A percentile compares a stretch with the other conserved stretches of the same genome.
phyloP scores from a whole-genome alignment of 2,329 filamentous ascomycete genomes.

The Neofusicoccum parvum region DNA sequence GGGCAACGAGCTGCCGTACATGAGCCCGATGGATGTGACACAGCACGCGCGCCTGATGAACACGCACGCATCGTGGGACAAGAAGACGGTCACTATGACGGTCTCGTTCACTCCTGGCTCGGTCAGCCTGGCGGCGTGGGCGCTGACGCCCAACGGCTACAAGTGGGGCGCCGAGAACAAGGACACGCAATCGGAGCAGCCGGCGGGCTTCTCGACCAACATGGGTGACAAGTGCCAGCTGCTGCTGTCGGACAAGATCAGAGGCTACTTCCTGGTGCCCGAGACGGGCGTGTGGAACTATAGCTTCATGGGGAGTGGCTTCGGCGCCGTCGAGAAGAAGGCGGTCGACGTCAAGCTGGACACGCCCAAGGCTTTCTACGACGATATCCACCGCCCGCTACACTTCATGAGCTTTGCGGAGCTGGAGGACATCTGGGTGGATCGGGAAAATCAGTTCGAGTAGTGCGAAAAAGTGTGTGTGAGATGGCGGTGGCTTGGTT shows the following conservation, averaged over 20 bases:
- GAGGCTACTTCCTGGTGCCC: slow-evolving; percentile 94
- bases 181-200: slow-evolving; percentile 88
- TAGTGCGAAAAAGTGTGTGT: slow-evolving; percentile 41
- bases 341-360: slow-evolving; percentile 90
- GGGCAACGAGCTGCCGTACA: slow-evolving; percentile 93
- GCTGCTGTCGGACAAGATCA: slow-evolving; percentile 87
- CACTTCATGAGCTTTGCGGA: slow-evolving; percentile 99
- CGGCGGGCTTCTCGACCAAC: slow-evolving; percentile 84
- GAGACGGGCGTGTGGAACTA: slow-evolving; percentile 95
- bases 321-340: slow-evolving; percentile 87
- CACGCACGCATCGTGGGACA: slow-evolving; percentile 77
- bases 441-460: slow-evolving; percentile 89
- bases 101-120: slow-evolving; percentile 97
- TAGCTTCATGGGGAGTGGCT: slow-evolving; percentile 92
- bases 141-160: slow-evolving; percentile 86
- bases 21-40: slow-evolving; percentile 93
- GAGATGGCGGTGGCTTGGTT: not conserved
- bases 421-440: slow-evolving; percentile 94
- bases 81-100: slow-evolving; percentile 90
- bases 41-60: slow-evolving; percentile 91
- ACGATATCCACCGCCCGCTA: slow-evolving; percentile 84
- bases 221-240: slow-evolving; percentile 97
- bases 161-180: slow-evolving; percentile 98
- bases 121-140: slow-evolving; percentile 92
- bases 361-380: slow-evolving; percentile 85